Evolutionary conservation across 129 eudicot genomes (phyloP).

Genomic region (Pseudognaphalium luteoalbum): DNA sequence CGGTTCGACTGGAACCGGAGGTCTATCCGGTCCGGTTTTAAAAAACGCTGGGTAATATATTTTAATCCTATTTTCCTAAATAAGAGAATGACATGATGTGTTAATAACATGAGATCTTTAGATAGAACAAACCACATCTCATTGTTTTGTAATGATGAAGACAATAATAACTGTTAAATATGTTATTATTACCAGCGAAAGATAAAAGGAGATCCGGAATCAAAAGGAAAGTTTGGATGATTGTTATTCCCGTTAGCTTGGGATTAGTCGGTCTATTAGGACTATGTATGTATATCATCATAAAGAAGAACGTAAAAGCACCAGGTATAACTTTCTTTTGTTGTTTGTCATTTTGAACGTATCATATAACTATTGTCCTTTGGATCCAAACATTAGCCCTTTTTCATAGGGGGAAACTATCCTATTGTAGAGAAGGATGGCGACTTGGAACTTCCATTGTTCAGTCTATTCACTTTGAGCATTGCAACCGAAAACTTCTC

Average conservation of each 20-base stretch:
- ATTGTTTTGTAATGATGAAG: too few relatives aligned
- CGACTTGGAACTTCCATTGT: conserved; percentile 18
- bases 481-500: conserved; percentile 30
- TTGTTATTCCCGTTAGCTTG: neutral
- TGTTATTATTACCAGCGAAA: conserved; percentile 1
- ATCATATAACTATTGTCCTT: neutral
- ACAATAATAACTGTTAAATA: too few relatives aligned
- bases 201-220: neutral
- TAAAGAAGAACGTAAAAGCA: neutral
- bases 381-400: neutral
- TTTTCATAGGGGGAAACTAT: neutral
- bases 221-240: neutral
- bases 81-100: too few relatives aligned
- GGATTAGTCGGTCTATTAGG: conserved; percentile 25
- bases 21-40: too few relatives aligned
- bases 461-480: neutral
- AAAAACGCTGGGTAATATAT: too few relatives aligned
- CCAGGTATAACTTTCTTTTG: conserved; percentile 4
- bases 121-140: neutral
- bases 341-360: neutral
- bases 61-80: too few relatives aligned
- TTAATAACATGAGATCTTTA: neutral
- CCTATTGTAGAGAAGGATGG: neutral
- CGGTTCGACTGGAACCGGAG: too few relatives aligned
- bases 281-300: conserved; percentile 14